Conservation (phyloP, 805 yeast genomes). For the Saccharomyces mikatae region DNA sequence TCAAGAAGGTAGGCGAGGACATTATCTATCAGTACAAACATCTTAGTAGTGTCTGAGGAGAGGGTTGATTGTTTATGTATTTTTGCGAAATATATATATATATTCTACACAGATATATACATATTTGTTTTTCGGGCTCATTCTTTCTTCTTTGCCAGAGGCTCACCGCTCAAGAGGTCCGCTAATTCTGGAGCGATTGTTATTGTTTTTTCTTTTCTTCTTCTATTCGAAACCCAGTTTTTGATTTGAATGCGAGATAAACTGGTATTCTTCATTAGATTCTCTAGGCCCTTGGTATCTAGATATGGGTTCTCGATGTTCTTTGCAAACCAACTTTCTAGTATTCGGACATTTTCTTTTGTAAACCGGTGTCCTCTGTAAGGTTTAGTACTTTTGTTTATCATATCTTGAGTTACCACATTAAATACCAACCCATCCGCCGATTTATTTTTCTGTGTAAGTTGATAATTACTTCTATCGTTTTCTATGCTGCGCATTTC, state of each 20-base stretch:
- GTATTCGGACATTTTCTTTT: constrained; percentile 5
- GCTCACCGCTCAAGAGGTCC: neutral
- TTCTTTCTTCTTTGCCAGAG: neutral
- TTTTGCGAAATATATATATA: neutral
- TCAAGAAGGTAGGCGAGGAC: neutral
- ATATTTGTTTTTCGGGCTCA: neutral
- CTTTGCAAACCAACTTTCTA: constrained; percentile 15
- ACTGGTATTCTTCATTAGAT: constrained; percentile 8
- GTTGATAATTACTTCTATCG: neutral
- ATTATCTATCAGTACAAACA: neutral
- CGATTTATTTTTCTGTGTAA: neutral
- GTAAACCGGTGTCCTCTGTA: constrained; percentile 18
- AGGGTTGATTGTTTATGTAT: neutral
- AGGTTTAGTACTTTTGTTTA: constrained; percentile 6
- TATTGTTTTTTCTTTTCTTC: constrained; percentile 16
- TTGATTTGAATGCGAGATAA: constrained; percentile 19
- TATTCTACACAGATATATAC: neutral
- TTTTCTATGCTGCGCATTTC: neutral
- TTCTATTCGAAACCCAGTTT: constrained; percentile 24
- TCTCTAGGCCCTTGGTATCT: constrained; percentile 5
- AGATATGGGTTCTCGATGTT: constrained; percentile 16
- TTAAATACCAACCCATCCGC: constrained; percentile 6
- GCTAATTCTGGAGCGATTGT: constrained; percentile 11
- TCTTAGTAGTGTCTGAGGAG: neutral
- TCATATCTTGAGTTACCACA: constrained; percentile 14